Base-by-base conservation (phyloP, 2,329 filamentous ascomycete genomes). In the Chaetomium olivaceum region DNA sequence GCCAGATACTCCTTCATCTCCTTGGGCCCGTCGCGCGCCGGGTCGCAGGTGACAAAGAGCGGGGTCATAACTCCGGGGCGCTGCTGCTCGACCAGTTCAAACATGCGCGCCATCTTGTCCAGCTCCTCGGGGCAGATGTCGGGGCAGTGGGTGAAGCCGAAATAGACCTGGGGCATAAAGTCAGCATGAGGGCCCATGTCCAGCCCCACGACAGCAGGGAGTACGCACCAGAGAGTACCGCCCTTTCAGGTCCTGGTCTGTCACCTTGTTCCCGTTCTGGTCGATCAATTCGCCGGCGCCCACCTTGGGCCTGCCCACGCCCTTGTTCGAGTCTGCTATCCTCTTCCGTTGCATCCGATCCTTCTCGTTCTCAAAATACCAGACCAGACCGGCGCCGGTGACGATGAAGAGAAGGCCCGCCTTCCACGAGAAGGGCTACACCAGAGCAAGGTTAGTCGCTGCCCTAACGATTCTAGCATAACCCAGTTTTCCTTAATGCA, bases 51-150 rank as follows among this genome's bases (percentile, higher is more conserved):
- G 71, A 99, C 92, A 78, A 99, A 98, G 65, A 99, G 84, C 31
- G 94, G 92, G 33, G 89, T 82, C 70, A 97, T 80, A 58, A 82
- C 73, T 55, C 78, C 78, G 2, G 85, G 82, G 4, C 75, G 73
- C 72, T 83, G 78, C 58, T 80, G 80, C 71, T 88, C 81, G 54
- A 89, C 84, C 7, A 86, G 82, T 75, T 99, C 93, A 75, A 96
- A 90, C 87, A 98, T 97, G 65, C 85, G 84, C n/a, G 94, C 91
- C 93, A 99, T 97, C 83, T 99, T 99, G 82, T 99, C 95, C 73
- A 99, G 89, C 80, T 99, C 95, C 75, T 99, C 95, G 39, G 95
- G 95, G 82, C 95, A 99, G 76, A 99, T 99, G 77, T 99, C 95
- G 27, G 95, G 95, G 77, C 95, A 99, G 79, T 97, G 93, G 9